Base-by-base conservation (phyloP, 129 eudicot genomes). In the Glebionis coronaria region DNA sequence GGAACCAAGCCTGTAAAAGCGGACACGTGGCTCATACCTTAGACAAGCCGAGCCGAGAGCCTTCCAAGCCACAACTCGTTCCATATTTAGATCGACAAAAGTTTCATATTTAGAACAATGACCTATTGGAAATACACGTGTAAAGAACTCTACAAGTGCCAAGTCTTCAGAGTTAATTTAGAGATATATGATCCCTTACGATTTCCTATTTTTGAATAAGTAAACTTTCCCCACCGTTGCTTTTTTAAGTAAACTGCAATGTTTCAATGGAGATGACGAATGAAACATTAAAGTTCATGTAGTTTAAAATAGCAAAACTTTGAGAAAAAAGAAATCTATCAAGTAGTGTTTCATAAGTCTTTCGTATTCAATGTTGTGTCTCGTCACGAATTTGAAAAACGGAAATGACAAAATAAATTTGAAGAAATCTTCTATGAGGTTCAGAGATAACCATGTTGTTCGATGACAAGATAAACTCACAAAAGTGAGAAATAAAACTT, bases 71-170 rank as follows among this genome's bases (percentile, higher is more conserved):
- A 54, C 53, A 35, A 72, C 15, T 15, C 66, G 42, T 55, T 62
- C 66, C 29, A 25, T 65, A 56, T 65, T 25, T 13, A 29, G 57
- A 14, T 45, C 42, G 66, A 74, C 27, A 55, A 23, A 46, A 3
- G 19, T 67, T 35, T 66, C 61, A 66, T 56, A 56, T 28, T 21
- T 66, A 74, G 45, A 56, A 14, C 23, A 28, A 42, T 65, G 72
- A 65, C 66, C 53, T 12, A 52, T 16, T 46, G 31, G 42, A 16
- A 65, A 5, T 56, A 74, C 61, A 66, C 28, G 61, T 57, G 67
- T 16, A 8, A 44, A 44, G 59, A 18, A 3, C 38, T 45, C 65
- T 45, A 70, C 19, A 57, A 5, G 14, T 49, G 14, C 60, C 60
- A 20, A 23, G 60, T 58, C 29, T 27, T 28, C 40, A 23, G 15